phyloP scores from a whole-genome alignment of 768 basidiomycete species.

The Hericium erinaceus region DNA sequence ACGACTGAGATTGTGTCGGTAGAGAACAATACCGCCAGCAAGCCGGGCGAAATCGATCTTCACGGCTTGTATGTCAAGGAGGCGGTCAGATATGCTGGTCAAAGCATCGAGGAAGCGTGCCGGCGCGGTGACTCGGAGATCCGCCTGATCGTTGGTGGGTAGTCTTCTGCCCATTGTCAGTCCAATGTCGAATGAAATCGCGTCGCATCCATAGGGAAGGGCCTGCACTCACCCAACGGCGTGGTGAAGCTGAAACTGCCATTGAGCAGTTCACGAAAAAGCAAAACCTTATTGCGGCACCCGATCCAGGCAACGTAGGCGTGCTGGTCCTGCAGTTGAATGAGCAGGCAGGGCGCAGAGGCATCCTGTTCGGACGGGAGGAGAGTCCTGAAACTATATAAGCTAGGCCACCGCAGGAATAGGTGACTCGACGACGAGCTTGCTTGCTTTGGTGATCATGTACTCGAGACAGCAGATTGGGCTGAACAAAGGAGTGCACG shows the following conservation, averaged over 20 bases:
- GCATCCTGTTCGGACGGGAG: too few relatives aligned
- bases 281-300: slow-evolving; percentile 40
- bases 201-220: slow-evolving; percentile 49
- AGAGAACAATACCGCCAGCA: slow-evolving; percentile 76
- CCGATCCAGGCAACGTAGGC: slow-evolving; percentile 77
- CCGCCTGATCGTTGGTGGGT: slow-evolving; percentile 77
- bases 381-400: too few relatives aligned
- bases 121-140: slow-evolving; percentile 53
- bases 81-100: slow-evolving; percentile 67
- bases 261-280: slow-evolving; percentile 81
- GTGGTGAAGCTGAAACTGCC: slow-evolving; percentile 83
- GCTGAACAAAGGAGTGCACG: too few relatives aligned
- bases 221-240: slow-evolving; percentile 70
- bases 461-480: too few relatives aligned
- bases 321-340: slow-evolving; percentile 74
- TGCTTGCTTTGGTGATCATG: too few relatives aligned
- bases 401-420: too few relatives aligned
- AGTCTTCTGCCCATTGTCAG: not conserved
- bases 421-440: too few relatives aligned
- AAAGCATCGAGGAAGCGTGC: slow-evolving; percentile 60
- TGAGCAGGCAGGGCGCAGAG: slow-evolving; percentile 16
- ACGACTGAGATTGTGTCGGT: not conserved
- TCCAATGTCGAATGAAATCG: not conserved
- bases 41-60: slow-evolving; percentile 72
- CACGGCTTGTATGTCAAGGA: slow-evolving; percentile 94